These are phyloP conservation scores for Calycina herbarum DNA, from an alignment of 2,329 filamentous ascomycete species.

Conservation along the genomic window DNA sequence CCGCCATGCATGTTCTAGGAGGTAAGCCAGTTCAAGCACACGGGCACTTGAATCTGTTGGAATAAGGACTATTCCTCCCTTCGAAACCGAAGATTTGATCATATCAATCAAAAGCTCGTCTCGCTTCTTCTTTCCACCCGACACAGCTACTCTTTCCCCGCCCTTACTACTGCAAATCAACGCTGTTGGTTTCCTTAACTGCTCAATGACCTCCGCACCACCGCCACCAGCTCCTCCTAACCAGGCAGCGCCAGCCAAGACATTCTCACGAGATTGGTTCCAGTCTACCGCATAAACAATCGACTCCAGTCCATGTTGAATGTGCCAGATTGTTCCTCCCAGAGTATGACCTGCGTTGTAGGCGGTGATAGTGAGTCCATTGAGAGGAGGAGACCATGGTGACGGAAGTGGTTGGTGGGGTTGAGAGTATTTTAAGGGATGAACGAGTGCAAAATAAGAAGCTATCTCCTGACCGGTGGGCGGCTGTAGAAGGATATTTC, in stretches of 20 bases:
- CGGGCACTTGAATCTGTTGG: slow-evolving; percentile 95
- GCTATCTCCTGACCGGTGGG: slow-evolving; percentile 88
- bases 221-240: slow-evolving; percentile 78
- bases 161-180: slow-evolving; percentile 89
- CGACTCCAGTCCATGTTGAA: slow-evolving; percentile 93
- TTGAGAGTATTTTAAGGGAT: slow-evolving; percentile 94
- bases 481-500: slow-evolving; percentile 57
- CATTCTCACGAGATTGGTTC: slow-evolving; percentile 97
- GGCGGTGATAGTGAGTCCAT: slow-evolving; percentile 90
- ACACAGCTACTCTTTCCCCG: slow-evolving; percentile 66
- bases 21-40: slow-evolving; percentile 85
- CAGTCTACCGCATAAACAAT: slow-evolving; percentile 98
- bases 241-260: slow-evolving; percentile 91
- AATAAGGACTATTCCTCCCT: slow-evolving; percentile 88
- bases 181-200: slow-evolving; percentile 88
- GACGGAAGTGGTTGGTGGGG: slow-evolving; percentile 87
- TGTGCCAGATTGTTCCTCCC: slow-evolving; percentile 97
- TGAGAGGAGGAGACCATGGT: slow-evolving; percentile 83
- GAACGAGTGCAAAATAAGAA: slow-evolving; percentile 85
- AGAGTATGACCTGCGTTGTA: slow-evolving; percentile 96
- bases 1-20: slow-evolving; percentile 91
- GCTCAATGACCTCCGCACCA: slow-evolving; percentile 88
- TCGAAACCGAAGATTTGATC: slow-evolving; percentile 73
- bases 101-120: slow-evolving; percentile 84
- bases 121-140: slow-evolving; percentile 74